These are phyloP conservation scores for Rhodosporidiobolus odoratus DNA, from an alignment of 768 basidiomycete species.

Conservation along the genomic window DNA sequence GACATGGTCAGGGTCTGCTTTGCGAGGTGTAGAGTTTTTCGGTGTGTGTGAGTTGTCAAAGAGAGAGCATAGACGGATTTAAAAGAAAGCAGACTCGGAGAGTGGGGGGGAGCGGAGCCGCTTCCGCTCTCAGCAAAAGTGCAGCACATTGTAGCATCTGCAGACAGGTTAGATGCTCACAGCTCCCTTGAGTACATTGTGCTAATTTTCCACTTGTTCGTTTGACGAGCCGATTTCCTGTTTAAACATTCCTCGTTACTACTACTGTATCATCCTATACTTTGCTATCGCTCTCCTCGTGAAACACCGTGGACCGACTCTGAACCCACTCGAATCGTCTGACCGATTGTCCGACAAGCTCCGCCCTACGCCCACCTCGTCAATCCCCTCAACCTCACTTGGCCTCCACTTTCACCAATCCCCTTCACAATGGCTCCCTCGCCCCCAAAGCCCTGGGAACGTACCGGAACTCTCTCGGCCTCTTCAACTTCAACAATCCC, in stretches of 20 bases:
- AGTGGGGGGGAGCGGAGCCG: too few species aligned
- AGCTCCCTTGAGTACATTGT: too few species aligned
- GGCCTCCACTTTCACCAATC: too few species aligned
- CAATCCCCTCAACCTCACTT: neutral
- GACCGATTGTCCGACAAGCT: neutral
- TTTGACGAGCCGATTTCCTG: too few species aligned
- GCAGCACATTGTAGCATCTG: too few species aligned
- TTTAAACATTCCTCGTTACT: too few species aligned
- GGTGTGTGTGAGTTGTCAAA: neutral
- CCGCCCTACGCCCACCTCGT: neutral
- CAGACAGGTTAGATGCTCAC: too few species aligned
- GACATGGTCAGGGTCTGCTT: neutral
- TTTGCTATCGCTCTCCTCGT: neutral
- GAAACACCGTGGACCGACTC: too few species aligned
- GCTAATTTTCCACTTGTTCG: too few species aligned
- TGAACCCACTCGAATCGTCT: neutral
- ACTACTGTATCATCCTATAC: too few species aligned
- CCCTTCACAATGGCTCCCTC: conserved; percentile 60
- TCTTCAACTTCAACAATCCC: conserved; percentile 44
- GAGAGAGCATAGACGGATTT: neutral
- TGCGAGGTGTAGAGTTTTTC: neutral
- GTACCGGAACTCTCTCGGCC: conserved; percentile 42
- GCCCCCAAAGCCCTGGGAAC: conserved; percentile 88
- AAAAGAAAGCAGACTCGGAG: too few species aligned
- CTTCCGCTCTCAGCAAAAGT: too few species aligned